Percentiles rank a stretch among this genome's conserved stretches.
Evolutionary conservation across 768 basidiomycete genomes (phyloP).

Genomic region (Roridomyces roridus): DNA sequence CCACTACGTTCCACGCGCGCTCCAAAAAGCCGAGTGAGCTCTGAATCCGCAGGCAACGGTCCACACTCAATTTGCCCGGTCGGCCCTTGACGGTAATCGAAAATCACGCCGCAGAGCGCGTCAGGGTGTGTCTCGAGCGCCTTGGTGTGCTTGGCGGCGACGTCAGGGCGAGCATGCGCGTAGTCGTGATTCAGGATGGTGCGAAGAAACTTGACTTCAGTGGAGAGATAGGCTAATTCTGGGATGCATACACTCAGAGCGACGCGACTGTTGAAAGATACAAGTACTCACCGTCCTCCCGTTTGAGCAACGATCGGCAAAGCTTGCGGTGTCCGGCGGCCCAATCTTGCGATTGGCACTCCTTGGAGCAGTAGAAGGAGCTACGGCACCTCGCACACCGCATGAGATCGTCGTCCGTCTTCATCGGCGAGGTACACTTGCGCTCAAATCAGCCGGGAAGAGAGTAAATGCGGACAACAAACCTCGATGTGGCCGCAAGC

Average conservation of each 20-base stretch:
- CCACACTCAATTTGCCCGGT: not conserved
- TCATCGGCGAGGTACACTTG: too few species aligned
- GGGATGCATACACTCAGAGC: not conserved
- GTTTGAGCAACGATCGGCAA: not conserved
- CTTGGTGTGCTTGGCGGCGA: not conserved
- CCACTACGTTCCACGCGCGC: not conserved
- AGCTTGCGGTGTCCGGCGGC: constrained; percentile 7
- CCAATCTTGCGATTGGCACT: constrained; percentile 11
- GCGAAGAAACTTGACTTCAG: too few species aligned
- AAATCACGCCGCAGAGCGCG: not conserved
- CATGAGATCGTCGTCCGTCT: not conserved
- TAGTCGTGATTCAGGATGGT: constrained; percentile 13
- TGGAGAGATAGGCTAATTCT: not conserved
- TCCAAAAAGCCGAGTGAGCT: not conserved
- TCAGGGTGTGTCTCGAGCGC: not conserved
- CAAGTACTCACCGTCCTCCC: too few species aligned
- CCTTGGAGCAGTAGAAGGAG: constrained; percentile 14
- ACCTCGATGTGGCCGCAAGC: constrained; percentile 11
- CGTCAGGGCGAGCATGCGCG: not conserved
- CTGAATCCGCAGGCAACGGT: not conserved
- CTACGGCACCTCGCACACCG: too few species aligned
- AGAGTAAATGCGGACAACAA: too few species aligned
- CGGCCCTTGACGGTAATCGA: constrained; percentile 4
- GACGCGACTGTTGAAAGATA: too few species aligned
- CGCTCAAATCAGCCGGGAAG: too few species aligned